These are phyloP conservation scores for Xylaria curta DNA, from an alignment of 495 filamentous ascomycete genomes.

Conservation along the genomic window DNA sequence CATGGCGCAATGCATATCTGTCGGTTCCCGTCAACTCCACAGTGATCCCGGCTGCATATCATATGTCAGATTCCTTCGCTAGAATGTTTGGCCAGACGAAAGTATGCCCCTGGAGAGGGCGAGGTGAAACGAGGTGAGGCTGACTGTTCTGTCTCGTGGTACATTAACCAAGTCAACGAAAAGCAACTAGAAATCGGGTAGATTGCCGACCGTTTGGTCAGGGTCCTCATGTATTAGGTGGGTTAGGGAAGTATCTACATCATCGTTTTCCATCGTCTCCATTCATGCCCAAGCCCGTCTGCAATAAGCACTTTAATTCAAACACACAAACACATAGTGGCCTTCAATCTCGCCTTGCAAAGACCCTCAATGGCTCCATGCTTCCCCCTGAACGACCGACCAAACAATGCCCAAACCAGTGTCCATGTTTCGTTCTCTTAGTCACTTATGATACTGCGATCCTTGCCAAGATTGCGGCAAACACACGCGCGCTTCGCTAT, in stretches of 20 bases:
- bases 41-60: conserved; percentile 15
- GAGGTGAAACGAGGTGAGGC: conserved; percentile 12
- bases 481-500: conserved; percentile 26
- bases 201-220: conserved; percentile 19
- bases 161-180: conserved; percentile 16
- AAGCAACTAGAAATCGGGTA: conserved; percentile 19
- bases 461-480: conserved; percentile 20
- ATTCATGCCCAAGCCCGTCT: conserved; percentile 1
- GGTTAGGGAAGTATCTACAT: conserved; percentile 27
- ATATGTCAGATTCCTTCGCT: conserved; percentile 22
- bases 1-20: conserved; percentile 24
- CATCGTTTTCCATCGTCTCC: conserved; percentile 1
- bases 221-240: conserved; percentile 15
- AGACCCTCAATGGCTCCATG: background rate
- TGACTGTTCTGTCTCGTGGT: conserved; percentile 2
- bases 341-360: background rate
- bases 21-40: conserved; percentile 17
- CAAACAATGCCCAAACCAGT: background rate
- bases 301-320: background rate
- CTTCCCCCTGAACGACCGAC: background rate
- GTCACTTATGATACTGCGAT: background rate
- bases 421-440: background rate
- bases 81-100: conserved; percentile 14
- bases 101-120: background rate
- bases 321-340: background rate